Base-by-base conservation (phyloP, 441 rosid species). In the Syzygium malaccense region DNA sequence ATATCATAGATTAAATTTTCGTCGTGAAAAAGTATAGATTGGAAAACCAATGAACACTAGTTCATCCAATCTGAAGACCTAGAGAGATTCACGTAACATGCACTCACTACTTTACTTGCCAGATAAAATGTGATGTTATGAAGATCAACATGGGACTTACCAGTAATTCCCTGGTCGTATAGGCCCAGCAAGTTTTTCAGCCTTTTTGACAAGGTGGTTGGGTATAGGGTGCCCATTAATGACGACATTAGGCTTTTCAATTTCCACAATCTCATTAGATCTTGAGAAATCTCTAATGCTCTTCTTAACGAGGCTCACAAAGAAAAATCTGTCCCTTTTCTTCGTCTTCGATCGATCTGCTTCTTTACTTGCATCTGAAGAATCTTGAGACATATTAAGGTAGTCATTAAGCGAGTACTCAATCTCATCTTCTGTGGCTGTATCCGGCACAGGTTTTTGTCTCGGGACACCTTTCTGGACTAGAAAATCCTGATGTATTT, bases 171-270 rank as follows among this genome's bases (percentile, higher is more conserved):
- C 90, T 1, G 90, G 90, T 30, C 45, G 88, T 55, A 86, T 86
- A n/a, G 41, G 71, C 28, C 90, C 90, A 25, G 90, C 90, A 66
- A 71, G 85, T 26, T 66, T 86, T 86, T 88, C 88, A 41, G 88
- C 90, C 28, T 86, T 86, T 85, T 86, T 57, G 30, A 88, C 88
- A 7, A 48, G 68, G 20, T 41, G 49, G 9, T 88, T 54, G 26
- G 90, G 56, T 86, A 88, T 55, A 37, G 49, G 88, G 79, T 88
- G 88, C 32, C 90, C 90, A n/a, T 88, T 88, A 45, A 88, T 48
- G 85, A 62, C 12, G 10, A 88, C 80, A 41, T 57, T 32, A 25
- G 71, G 53, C 79, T 54, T 48, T 55, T 75, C 85, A 85, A 32
- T 58, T 45, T 86, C 78, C 26, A 6, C 25, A 58, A 26, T 41